Percentiles rank a stretch among this genome's conserved stretches.
Conservation (phyloP, 257 asterid genomes). For the Datura wrightii region DNA sequence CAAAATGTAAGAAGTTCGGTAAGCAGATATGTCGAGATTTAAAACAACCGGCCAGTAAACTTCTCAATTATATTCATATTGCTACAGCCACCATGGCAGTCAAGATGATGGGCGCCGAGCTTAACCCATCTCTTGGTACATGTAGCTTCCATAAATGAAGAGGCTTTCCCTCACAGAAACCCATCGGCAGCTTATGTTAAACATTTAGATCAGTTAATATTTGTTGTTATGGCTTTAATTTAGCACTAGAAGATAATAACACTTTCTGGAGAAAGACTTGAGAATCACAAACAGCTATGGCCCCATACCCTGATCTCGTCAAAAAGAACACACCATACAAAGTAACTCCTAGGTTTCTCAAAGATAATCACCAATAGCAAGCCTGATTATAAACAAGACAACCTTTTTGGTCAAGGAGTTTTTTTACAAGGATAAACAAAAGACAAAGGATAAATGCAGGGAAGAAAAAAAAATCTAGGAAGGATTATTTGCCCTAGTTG, state of each 20-base stretch:
- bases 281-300: neutral
- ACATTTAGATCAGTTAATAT: neutral
- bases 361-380: neutral
- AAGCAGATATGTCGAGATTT: conserved; percentile 27
- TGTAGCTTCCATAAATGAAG: neutral
- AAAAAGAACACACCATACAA: no score
- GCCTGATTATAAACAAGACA: neutral
- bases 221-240: neutral
- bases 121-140: conserved; percentile 24
- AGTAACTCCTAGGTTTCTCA: neutral
- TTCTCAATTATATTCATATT: neutral
- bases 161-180: neutral
- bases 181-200: neutral
- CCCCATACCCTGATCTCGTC: no score
- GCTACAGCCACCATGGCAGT: conserved; percentile 28
- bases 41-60: conserved; percentile 26
- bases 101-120: neutral
- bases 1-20: conserved; percentile 11
- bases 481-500: neutral
- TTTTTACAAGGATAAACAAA: neutral
- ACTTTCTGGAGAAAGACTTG: neutral
- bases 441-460: no score
- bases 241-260: neutral
- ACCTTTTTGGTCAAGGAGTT: conserved; percentile 25
- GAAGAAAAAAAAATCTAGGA: no score